phyloP scores from a whole-genome alignment of 106 monocot species.

The Apostasia shenzhenica region DNA sequence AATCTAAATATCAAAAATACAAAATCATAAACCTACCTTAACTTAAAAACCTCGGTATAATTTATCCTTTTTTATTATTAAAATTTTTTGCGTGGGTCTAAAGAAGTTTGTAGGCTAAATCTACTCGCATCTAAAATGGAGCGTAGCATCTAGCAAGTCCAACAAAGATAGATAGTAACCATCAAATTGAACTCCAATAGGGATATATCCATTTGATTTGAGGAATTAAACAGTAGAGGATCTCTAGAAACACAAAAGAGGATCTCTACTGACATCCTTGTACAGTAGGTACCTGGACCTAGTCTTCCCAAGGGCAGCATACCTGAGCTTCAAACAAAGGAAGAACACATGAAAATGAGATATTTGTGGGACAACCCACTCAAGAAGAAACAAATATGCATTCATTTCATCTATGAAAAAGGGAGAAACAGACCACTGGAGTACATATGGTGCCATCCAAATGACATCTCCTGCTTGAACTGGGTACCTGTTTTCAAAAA shows the following conservation, averaged over 20 bases:
- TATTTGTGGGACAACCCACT: neutral
- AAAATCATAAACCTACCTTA: too few species aligned
- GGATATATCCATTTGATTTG: too few species aligned
- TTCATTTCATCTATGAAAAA: neutral
- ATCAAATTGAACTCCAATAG: too few species aligned
- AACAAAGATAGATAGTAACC: too few species aligned
- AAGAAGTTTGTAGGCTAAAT: too few species aligned
- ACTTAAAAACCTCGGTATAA: too few species aligned
- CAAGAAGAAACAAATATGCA: neutral
- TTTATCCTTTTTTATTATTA: too few species aligned
- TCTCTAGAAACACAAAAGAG: slow-evolving; percentile 14
- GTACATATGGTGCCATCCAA: slow-evolving; percentile 99
- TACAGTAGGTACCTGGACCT: slow-evolving; percentile 73
- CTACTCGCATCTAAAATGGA: too few species aligned
- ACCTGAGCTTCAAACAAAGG: slow-evolving; percentile 34
- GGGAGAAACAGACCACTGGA: slow-evolving; percentile 57
- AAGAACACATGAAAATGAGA: neutral
- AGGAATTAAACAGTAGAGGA: too few species aligned
- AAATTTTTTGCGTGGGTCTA: too few species aligned
- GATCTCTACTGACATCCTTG: slow-evolving; percentile 96
- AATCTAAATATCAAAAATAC: too few species aligned
- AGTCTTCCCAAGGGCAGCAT: slow-evolving; percentile 80
- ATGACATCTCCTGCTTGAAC: slow-evolving; percentile 89
- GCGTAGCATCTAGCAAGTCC: too few species aligned
- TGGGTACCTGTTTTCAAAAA: slow-evolving; percentile 60